Base-by-base conservation (phyloP, 345 rosid genomes). In the Balakata baccata region DNA sequence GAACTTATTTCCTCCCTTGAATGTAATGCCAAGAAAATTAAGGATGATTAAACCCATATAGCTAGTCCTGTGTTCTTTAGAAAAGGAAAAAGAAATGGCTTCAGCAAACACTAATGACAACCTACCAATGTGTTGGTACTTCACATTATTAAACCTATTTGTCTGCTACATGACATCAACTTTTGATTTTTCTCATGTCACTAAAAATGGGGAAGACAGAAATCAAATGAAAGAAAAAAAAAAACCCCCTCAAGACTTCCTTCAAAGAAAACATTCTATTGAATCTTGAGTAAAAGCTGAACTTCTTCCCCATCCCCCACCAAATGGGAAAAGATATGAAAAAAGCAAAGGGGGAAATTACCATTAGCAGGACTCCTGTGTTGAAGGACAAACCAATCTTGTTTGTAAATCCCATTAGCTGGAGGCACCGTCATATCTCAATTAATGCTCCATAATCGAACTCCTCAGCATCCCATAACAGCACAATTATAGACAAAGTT, bases 401-500 rank as follows among this genome's bases (percentile, higher is more conserved):
- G 82, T 74, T 79, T 81, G 82, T 74, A 81, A 72, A 82, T 71
- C 70, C 79, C 82, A 61, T 63, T 68, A 72, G 77, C 72, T 79
- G 73, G 75, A 58, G 71, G 78, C 73, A 83, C 74, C 75, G 67
- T 59, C 66, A 73, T 45, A 72, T 72, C 78, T 81, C 76, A 74
- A 50, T 64, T 38, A 80, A 68, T 67, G 66, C 82, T 66, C 68
- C 72, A 76, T 34, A 70, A 41, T 70, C 70, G 70, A 70, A 49
- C 70, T 76, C 79, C 50, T 91, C 82, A 93, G 89, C 98, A 93
- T 60, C 98, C 97, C 97, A 93, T 93, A 69, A 93, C 97, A 23
- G 97, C 96, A 65, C 98, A 93, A 86, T 93, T 93, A 88, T 91
- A 93, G 70, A 93, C 98, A 79, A 93, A 93, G 83, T 86, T 93